Percentiles rank a stretch among this genome's conserved stretches.
These are phyloP conservation scores for Cordyceps cicadae DNA, from an alignment of 2,329 filamentous ascomycete species.

Conservation along the genomic window DNA sequence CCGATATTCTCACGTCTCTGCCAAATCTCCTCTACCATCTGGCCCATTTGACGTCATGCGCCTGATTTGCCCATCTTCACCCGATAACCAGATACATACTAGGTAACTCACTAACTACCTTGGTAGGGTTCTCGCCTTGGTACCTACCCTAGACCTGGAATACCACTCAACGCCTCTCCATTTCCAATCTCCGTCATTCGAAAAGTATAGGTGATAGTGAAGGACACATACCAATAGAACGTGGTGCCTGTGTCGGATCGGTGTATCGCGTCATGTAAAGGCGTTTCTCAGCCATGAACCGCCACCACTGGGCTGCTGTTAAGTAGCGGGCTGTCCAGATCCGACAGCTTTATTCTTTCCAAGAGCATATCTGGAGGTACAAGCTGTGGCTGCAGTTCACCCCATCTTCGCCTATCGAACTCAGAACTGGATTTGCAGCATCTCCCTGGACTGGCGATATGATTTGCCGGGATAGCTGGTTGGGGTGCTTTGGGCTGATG, in stretches of 20 bases:
- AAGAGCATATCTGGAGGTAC: conserved; percentile 12
- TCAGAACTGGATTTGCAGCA: conserved; percentile 5
- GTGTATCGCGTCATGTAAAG: not conserved
- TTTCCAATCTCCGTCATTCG: not conserved
- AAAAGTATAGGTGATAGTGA: not conserved
- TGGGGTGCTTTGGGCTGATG: not conserved
- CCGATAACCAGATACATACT: not conserved
- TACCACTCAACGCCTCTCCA: not conserved
- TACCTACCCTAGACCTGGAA: not conserved
- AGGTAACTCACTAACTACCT: not conserved
- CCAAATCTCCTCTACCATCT: not conserved
- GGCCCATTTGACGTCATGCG: not conserved
- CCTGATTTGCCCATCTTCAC: conserved; percentile 1
- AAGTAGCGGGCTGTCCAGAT: not conserved
- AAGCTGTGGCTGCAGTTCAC: conserved; percentile 20
- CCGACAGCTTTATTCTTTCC: not conserved
- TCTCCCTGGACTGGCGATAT: not conserved
- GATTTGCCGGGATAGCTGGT: not conserved
- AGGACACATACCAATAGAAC: not conserved
- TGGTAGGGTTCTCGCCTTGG: not conserved
- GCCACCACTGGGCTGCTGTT: not conserved
- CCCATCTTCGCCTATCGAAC: conserved; percentile 14
- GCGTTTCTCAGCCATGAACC: not conserved
- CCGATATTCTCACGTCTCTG: not conserved
- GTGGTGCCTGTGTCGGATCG: not conserved